These are phyloP conservation scores for Stagonosporopsis vannaccii DNA, from an alignment of 2,329 filamentous ascomycete genomes.

Conservation along the genomic window DNA sequence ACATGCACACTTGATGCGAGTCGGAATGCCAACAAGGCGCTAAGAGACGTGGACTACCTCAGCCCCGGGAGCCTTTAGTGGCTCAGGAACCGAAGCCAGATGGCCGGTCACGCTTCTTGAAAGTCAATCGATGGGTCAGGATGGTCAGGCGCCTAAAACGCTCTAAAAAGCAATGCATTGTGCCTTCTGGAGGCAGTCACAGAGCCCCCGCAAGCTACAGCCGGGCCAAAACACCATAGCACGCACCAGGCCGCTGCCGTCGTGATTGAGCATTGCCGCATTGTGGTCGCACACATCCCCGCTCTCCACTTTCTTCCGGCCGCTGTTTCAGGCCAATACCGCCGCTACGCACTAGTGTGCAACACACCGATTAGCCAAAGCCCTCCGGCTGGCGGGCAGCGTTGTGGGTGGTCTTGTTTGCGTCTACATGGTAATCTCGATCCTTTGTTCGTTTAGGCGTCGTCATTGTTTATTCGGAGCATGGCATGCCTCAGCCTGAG, in stretches of 20 bases:
- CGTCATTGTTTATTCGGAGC: slow-evolving; percentile 15
- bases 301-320: slow-evolving; percentile 27
- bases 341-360: slow-evolving; percentile 23
- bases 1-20: slow-evolving; percentile 28
- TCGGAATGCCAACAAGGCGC: slow-evolving; percentile 30
- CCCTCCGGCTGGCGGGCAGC: neutral
- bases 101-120: slow-evolving; percentile 9
- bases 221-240: slow-evolving; percentile 8
- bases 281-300: slow-evolving; percentile 18
- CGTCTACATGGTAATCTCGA: neutral
- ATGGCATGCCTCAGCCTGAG: slow-evolving; percentile 20
- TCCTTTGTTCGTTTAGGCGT: neutral
- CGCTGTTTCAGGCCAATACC: slow-evolving; percentile 36
- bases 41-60: slow-evolving; percentile 24
- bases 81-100: slow-evolving; percentile 21
- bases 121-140: neutral
- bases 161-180: slow-evolving; percentile 14
- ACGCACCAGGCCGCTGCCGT: slow-evolving; percentile 20
- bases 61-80: slow-evolving; percentile 23
- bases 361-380: slow-evolving; percentile 31
- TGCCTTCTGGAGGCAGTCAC: neutral
- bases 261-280: slow-evolving; percentile 20
- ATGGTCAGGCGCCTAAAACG: slow-evolving; percentile 9
- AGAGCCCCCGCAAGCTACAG: slow-evolving; percentile 6
- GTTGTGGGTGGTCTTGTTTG: neutral